These are phyloP conservation scores for Colletotrichum ledebouriae DNA, from an alignment of 2,329 filamentous ascomycete genomes.

Conservation along the genomic window DNA sequence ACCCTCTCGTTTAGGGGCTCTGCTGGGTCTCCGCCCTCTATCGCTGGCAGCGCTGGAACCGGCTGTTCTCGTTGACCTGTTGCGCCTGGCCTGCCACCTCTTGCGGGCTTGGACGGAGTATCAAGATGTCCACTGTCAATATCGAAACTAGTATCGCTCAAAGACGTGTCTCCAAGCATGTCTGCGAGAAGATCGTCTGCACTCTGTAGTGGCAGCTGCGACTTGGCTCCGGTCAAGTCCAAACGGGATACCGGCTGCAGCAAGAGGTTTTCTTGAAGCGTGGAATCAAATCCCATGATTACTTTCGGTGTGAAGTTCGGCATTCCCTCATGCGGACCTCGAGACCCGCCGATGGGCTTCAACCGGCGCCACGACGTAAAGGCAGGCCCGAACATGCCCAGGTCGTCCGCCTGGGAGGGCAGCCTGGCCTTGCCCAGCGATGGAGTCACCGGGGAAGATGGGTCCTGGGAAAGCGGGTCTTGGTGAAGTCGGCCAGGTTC, in stretches of 20 bases:
- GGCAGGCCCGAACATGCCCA: slow-evolving; percentile 6
- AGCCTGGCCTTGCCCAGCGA: not conserved
- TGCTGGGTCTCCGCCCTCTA: not conserved
- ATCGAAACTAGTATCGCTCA: too few relatives aligned
- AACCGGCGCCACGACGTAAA: not conserved
- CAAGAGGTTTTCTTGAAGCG: slow-evolving; percentile 6
- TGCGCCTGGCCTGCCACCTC: slow-evolving; percentile 1
- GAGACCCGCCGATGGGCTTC: not conserved
- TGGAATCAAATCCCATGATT: not conserved
- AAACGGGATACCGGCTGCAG: slow-evolving; percentile 1
- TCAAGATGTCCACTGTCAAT: too few relatives aligned
- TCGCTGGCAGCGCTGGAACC: not conserved
- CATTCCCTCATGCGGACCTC: not conserved
- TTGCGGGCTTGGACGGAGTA: not conserved
- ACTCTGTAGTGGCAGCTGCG: not conserved
- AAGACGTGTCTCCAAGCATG: not conserved
- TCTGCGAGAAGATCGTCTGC: not conserved
- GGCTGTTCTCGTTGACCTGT: not conserved
- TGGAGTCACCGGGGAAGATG: not conserved
- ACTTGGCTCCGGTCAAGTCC: slow-evolving; percentile 2
- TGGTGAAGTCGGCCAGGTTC: too few relatives aligned
- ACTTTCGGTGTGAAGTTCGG: slow-evolving; percentile 2
- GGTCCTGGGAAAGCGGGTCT: too few relatives aligned
- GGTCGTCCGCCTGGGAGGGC: not conserved
- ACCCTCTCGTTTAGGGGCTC: not conserved